A percentile compares a stretch with the other conserved stretches of the same genome.
Evolutionary conservation across 768 basidiomycete species (phyloP).

Genomic region (Leccinum sublutescens): DNA sequence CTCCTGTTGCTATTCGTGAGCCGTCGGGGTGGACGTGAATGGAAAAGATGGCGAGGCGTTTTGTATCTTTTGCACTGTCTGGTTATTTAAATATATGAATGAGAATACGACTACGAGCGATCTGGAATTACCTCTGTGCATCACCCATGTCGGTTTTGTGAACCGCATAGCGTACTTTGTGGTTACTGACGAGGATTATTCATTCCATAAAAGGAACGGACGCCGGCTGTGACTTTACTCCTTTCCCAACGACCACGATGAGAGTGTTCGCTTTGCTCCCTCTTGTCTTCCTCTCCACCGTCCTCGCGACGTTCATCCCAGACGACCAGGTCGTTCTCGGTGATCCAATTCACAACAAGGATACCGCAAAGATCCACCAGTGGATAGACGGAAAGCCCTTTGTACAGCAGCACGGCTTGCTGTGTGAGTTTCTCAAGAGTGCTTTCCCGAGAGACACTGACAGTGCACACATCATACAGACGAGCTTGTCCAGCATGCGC

Average conservation of each 20-base stretch:
- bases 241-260: slow-evolving; percentile 31
- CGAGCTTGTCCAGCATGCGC: slow-evolving; percentile 59
- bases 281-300: slow-evolving; percentile 36
- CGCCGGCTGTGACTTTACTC: neutral
- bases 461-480: slow-evolving; percentile 33
- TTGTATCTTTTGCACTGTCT: slow-evolving; percentile 52
- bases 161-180: slow-evolving; percentile 66
- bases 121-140: slow-evolving; percentile 57
- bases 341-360: slow-evolving; percentile 23
- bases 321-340: slow-evolving; percentile 46
- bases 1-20: slow-evolving; percentile 95
- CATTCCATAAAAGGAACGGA: neutral
- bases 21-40: slow-evolving; percentile 95
- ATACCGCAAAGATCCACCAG: slow-evolving; percentile 51
- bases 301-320: slow-evolving; percentile 37
- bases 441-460: neutral
- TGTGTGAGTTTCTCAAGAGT: slow-evolving; percentile 52
- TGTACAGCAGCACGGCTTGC: slow-evolving; percentile 66
- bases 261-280: slow-evolving; percentile 36
- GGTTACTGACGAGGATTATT: neutral
- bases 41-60: slow-evolving; percentile 85
- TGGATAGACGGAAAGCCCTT: slow-evolving; percentile 68
- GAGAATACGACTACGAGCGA: neutral
- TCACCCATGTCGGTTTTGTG: slow-evolving; percentile 87
- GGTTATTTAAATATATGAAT: neutral